Evolutionary conservation across 2,329 filamentous ascomycete genomes (phyloP), one percentile per base, ranked within the genome.

Genomic region (Whalleya microplaca): DNA sequence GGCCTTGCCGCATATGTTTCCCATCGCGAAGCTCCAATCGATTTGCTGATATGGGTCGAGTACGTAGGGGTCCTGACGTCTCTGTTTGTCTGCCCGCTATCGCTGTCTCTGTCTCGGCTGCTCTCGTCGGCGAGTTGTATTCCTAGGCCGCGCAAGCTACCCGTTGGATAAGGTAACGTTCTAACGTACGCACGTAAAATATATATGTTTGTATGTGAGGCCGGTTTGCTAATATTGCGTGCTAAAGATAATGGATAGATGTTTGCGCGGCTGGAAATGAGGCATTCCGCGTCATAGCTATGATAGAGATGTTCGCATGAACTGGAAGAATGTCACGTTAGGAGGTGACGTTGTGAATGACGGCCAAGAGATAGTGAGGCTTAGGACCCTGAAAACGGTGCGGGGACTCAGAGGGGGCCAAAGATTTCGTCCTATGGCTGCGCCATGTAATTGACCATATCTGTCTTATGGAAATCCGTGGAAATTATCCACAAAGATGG

Each of bases 1-100:
- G 56, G 80, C 82, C 73, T 91, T 92, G 71, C 91, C 90, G 78
- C 91, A 96, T 75, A 92, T 82, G 73, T 92, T 94, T 57, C 93
- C 93, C 93, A 97, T 96, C 14, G 46, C 47, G 41, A 48, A 8
- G 8, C 43, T 21, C 21, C 20, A 19, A 2, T 44, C n/a, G n/a
- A n/a, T n/a, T n/a, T n/a, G n/a, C n/a, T n/a, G n/a, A n/a, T n/a
- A n/a, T n/a, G n/a, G n/a, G n/a, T n/a, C n/a, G n/a, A n/a, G n/a
- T n/a, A n/a, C n/a, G n/a, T n/a, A n/a, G n/a, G n/a, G n/a, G n/a
- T n/a, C n/a, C n/a, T n/a, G n/a, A n/a, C n/a, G n/a, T n/a, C n/a
- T n/a, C n/a, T n/a, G n/a, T n/a, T n/a, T n/a, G n/a, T n/a, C n/a
- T n/a, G n/a, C n/a, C n/a, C n/a, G n/a, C n/a, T n/a, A n/a, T n/a